Conservation (phyloP, 164 flowering plant species). For the Vitis cinerea region DNA sequence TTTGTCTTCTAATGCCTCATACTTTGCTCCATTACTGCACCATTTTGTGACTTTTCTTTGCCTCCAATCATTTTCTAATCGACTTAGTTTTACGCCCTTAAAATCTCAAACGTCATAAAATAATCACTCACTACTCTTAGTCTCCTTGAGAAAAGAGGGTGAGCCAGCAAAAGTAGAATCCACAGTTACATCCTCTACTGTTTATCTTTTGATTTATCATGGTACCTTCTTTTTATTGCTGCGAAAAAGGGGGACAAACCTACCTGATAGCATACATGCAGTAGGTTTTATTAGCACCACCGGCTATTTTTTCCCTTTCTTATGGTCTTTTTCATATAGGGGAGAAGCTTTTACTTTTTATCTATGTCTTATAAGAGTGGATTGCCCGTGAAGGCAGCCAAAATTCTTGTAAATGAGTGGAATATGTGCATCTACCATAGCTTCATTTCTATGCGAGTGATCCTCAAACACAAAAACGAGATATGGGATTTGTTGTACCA, state of each 20-base stretch:
- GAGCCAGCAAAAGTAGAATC: constrained; percentile 6
- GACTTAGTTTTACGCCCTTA: background rate
- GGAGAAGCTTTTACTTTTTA: no score
- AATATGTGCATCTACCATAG: no score
- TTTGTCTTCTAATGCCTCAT: constrained; percentile 8
- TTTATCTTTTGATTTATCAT: constrained; percentile 5
- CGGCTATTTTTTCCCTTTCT: background rate
- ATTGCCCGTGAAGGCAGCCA: no score
- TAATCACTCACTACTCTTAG: background rate
- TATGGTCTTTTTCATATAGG: background rate
- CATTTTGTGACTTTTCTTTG: constrained; percentile 4
- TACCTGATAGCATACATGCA: background rate
- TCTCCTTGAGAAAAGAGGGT: constrained; percentile 1
- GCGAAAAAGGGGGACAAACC: constrained; percentile 15
- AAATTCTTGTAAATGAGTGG: no score
- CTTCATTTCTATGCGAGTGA: no score
- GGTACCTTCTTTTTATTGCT: background rate
- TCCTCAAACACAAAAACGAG: no score
- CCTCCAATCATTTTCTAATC: constrained; percentile 9
- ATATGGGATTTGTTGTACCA: no score
- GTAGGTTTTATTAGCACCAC: constrained; percentile 4
- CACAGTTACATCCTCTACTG: background rate
- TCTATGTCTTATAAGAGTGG: no score
- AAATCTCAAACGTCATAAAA: background rate
- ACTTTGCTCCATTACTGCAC: constrained; percentile 1